Percentiles rank a stretch among this genome's conserved stretches.
These are phyloP conservation scores for Bolboschoenoplectus hybrid DNA, from an alignment of 202 grass and related monocot species.

Conservation along the genomic window DNA sequence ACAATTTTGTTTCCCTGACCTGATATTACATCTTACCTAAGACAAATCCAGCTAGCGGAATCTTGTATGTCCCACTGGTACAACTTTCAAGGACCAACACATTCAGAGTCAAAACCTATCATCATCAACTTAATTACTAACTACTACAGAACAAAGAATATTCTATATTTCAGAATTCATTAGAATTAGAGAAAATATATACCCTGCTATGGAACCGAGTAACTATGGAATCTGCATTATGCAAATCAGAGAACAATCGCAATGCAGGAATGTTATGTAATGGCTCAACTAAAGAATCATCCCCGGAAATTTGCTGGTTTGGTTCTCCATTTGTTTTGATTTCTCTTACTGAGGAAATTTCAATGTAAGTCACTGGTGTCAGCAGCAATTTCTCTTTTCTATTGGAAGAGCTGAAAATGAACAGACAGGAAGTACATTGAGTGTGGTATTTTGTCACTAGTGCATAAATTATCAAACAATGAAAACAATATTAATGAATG, in stretches of 20 bases:
- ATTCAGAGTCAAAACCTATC: slow-evolving; percentile 65
- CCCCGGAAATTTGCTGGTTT: slow-evolving; percentile 39
- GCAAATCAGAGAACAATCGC: slow-evolving; percentile 50
- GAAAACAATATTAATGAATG: not conserved
- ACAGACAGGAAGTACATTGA: slow-evolving; percentile 18
- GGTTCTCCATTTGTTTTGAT: slow-evolving; percentile 41
- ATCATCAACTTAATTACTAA: slow-evolving; percentile 26
- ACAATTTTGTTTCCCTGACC: slow-evolving; percentile 20
- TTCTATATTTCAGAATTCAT: slow-evolving; percentile 30
- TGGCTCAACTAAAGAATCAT: slow-evolving; percentile 43
- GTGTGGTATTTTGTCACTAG: slow-evolving; percentile 26
- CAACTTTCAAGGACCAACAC: slow-evolving; percentile 60
- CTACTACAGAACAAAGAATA: slow-evolving; percentile 32
- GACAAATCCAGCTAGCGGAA: slow-evolving; percentile 71
- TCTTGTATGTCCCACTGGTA: slow-evolving; percentile 50
- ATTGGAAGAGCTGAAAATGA: slow-evolving; percentile 46
- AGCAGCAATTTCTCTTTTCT: slow-evolving; percentile 54
- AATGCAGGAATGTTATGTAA: slow-evolving; percentile 35
- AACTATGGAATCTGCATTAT: slow-evolving; percentile 41
- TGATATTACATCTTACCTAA: slow-evolving; percentile 62
- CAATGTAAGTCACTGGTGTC: slow-evolving; percentile 76
- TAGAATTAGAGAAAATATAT: slow-evolving; percentile 38
- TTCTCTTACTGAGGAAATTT: slow-evolving; percentile 66
- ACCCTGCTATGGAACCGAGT: slow-evolving; percentile 67
- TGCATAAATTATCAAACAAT: slow-evolving; percentile 29